Conservation (phyloP, 1,139 yeast species). For the Kodamaea ohmeri region DNA sequence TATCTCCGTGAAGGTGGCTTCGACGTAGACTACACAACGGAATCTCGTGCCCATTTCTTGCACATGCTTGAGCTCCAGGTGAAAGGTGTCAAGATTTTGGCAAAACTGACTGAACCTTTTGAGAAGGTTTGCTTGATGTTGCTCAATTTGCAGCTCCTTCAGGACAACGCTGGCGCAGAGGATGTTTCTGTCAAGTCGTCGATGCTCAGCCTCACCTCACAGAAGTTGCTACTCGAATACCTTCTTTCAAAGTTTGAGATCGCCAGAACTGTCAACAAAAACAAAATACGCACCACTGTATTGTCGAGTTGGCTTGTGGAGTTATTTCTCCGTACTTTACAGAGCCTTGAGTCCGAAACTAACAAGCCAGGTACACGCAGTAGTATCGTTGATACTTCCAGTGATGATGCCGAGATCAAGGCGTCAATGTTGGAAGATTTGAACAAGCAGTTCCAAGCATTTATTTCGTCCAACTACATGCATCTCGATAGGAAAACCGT, state of each 20-base stretch:
- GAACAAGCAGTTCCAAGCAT: constrained; percentile 43
- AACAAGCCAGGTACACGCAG: constrained; percentile 3
- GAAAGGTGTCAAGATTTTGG: constrained; percentile 63
- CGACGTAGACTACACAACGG: constrained; percentile 25
- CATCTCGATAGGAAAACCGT: constrained; percentile 62
- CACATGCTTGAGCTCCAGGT: constrained; percentile 28
- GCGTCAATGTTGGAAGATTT: constrained; percentile 9
- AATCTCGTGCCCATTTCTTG: constrained; percentile 1
- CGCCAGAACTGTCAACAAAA: constrained; percentile 33
- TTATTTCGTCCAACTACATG: constrained; percentile 49
- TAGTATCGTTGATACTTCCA: neutral
- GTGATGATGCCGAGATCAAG: neutral
- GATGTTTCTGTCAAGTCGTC: constrained; percentile 1
- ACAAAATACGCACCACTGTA: constrained; percentile 54
- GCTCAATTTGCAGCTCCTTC: constrained; percentile 36
- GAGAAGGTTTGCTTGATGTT: constrained; percentile 69
- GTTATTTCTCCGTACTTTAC: constrained; percentile 35
- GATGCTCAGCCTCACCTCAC: constrained; percentile 19
- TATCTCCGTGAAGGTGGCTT: constrained; percentile 46
- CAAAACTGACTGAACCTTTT: constrained; percentile 63
- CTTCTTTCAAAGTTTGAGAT: constrained; percentile 49
- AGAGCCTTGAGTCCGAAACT: constrained; percentile 21
- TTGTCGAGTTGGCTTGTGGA: constrained; percentile 86
- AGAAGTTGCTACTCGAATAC: constrained; percentile 50
- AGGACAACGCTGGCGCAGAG: neutral